Evolutionary conservation across 2,329 filamentous ascomycete species (phyloP).

Genomic region (Herpomyces periplanetae): DNA sequence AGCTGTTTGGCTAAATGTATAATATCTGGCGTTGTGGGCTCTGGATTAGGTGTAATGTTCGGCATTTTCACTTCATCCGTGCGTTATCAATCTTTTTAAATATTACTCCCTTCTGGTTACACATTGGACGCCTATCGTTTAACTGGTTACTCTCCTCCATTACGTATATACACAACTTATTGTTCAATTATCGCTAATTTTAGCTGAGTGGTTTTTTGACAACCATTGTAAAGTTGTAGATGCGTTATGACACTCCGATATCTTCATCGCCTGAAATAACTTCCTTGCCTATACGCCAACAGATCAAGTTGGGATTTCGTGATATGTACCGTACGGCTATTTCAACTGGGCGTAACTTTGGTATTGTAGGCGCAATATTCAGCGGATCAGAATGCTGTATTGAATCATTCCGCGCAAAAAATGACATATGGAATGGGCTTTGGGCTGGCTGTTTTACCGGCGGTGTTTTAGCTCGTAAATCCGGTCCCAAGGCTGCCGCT

Average conservation of each 20-base stretch:
- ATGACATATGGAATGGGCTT: conserved; percentile 59
- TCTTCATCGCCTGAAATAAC: conserved; percentile 14
- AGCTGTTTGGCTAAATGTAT: conserved; percentile 59
- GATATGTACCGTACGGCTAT: conserved; percentile 66
- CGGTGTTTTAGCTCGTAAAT: conserved; percentile 45
- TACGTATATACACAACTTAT: not conserved
- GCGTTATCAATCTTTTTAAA: conserved; percentile 8
- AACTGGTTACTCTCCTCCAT: conserved; percentile 1
- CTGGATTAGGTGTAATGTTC: conserved; percentile 67
- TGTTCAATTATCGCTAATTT: no score
- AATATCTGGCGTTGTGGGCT: conserved; percentile 69
- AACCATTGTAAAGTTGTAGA: no score
- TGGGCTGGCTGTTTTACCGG: conserved; percentile 66
- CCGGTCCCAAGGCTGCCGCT: conserved; percentile 52
- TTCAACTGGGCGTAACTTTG: conserved; percentile 70
- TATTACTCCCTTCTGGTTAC: conserved; percentile 1
- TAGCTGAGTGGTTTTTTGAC: no score
- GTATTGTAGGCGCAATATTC: conserved; percentile 63
- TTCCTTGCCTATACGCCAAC: conserved; percentile 36
- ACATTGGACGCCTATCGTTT: not conserved
- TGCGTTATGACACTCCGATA: conserved; percentile 88
- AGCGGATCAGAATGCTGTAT: conserved; percentile 79
- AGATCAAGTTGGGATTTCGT: conserved; percentile 49
- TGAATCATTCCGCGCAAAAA: conserved; percentile 48
- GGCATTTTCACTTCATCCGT: conserved; percentile 94